phyloP scores from a whole-genome alignment of 441 rosid species.

The Populus hybrid region DNA sequence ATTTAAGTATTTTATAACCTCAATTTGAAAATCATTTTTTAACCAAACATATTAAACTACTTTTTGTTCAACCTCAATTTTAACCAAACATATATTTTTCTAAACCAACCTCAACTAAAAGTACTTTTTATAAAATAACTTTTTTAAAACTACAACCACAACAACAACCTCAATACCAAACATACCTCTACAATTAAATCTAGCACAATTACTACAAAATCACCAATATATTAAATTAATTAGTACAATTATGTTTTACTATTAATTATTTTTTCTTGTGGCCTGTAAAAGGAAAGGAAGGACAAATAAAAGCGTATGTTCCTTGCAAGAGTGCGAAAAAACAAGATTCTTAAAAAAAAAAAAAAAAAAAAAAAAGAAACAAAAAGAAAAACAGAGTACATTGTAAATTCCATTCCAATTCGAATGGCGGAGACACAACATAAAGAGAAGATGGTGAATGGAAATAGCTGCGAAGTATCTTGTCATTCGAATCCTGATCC shows the following conservation, averaged over 20 bases:
- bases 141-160: too few species aligned
- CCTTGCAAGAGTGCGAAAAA: not conserved
- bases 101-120: too few species aligned
- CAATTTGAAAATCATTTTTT: too few species aligned
- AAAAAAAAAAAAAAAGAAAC: too few species aligned
- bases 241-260: not conserved
- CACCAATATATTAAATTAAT: not conserved
- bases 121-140: too few species aligned
- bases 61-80: too few species aligned
- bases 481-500: not conserved
- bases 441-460: constrained; percentile 1
- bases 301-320: not conserved
- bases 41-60: too few species aligned
- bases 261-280: too few species aligned
- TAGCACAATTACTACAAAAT: not conserved
- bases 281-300: not conserved
- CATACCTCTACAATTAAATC: too few species aligned
- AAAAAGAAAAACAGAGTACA: not conserved
- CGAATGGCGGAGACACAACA: not conserved
- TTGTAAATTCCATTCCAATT: not conserved
- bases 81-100: too few species aligned
- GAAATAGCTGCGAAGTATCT: constrained; percentile 1
- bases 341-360: not conserved
- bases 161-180: too few species aligned
- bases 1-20: too few species aligned